phyloP scores from a whole-genome alignment of 2,329 filamentous ascomycete genomes.

The Verticillium isaacii region DNA sequence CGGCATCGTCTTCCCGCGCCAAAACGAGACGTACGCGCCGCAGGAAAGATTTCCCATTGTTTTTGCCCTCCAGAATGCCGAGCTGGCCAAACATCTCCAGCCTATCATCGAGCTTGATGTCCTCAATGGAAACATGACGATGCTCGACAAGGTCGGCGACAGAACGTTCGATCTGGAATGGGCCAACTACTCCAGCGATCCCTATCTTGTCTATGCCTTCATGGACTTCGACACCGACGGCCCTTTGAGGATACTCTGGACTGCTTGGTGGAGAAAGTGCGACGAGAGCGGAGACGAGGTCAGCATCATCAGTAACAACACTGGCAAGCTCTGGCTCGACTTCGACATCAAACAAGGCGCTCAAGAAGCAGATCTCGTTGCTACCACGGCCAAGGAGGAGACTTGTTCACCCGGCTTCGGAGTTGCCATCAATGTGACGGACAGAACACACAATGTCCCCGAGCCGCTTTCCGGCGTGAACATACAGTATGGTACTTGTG shows the following conservation, averaged over 20 bases:
- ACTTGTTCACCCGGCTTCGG: constrained; percentile 3
- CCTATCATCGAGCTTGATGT: constrained; percentile 2
- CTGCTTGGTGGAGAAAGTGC: constrained; percentile 4
- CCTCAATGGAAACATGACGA: neutral
- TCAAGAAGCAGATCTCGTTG: constrained; percentile 8
- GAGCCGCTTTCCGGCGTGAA: neutral
- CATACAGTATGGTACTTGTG: constrained; percentile 3
- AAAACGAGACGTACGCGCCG: constrained; percentile 22
- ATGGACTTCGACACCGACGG: constrained; percentile 7
- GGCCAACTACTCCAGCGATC: constrained; percentile 2
- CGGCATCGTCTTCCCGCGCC: constrained; percentile 22
- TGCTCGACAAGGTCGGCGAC: neutral
- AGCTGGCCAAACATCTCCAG: constrained; percentile 11
- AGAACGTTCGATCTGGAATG: neutral
- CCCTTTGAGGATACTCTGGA: constrained; percentile 4
- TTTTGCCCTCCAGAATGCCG: constrained; percentile 21
- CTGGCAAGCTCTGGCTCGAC: constrained; percentile 3
- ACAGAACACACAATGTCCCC: constrained; percentile 5
- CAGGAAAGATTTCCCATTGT: constrained; percentile 19
- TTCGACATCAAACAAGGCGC: constrained; percentile 12
- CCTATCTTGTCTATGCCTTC: constrained; percentile 7
- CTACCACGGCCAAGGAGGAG: constrained; percentile 4
- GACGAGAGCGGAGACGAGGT: constrained; percentile 7
- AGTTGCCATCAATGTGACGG: constrained; percentile 10
- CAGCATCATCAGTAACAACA: constrained; percentile 2